These are phyloP conservation scores for Fraxinus quadrangulata DNA, from an alignment of 257 asterid genomes.

Conservation along the genomic window DNA sequence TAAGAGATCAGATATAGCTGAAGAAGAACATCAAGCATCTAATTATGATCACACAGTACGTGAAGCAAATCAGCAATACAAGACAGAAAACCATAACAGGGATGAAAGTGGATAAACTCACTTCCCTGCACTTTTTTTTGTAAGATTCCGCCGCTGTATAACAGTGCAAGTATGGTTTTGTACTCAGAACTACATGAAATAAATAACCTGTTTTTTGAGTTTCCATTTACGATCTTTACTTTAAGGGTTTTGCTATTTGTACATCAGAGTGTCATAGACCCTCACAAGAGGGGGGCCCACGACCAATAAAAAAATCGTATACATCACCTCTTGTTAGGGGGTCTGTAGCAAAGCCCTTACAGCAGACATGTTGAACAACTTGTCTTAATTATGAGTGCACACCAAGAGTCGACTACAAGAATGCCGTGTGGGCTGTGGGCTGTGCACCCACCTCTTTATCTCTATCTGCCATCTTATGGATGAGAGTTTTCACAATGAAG, in stretches of 20 bases:
- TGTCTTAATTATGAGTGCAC: background rate
- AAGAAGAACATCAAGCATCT: constrained; percentile 21
- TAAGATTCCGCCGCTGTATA: background rate
- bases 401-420: background rate
- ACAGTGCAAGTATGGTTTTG: background rate
- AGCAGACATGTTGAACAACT: background rate
- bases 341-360: background rate
- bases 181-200: background rate
- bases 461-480: background rate
- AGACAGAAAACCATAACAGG: background rate
- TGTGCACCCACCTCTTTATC: background rate
- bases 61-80: background rate
- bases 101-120: constrained; percentile 3
- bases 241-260: no score
- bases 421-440: background rate
- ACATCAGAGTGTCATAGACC: no score
- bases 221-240: background rate
- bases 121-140: background rate
- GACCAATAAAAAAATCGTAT: no score
- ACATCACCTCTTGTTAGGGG: no score
- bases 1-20: constrained; percentile 20
- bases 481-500: background rate
- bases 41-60: background rate
- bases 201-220: background rate
- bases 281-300: no score